These are phyloP conservation scores for Talaromyces amestolkiae DNA, from an alignment of 2,329 filamentous ascomycete species.

Conservation along the genomic window DNA sequence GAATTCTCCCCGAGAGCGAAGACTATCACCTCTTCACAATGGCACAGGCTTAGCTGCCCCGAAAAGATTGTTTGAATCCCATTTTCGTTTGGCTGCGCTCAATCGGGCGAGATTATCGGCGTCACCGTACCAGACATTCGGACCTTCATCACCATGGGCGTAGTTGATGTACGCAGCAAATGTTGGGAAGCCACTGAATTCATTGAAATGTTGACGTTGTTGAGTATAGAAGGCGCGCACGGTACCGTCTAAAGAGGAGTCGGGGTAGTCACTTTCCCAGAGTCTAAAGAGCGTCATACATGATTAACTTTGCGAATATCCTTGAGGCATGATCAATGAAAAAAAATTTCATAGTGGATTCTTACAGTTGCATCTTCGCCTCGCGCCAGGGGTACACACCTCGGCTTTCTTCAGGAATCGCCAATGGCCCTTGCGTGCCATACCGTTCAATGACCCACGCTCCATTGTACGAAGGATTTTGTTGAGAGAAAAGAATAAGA, in stretches of 20 bases:
- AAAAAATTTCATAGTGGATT: background rate
- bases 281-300: background rate
- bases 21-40: background rate
- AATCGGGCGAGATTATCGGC: conserved; percentile 26
- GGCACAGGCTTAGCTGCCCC: conserved; percentile 15
- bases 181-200: conserved; percentile 12
- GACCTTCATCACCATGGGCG: conserved; percentile 30
- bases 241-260: conserved; percentile 11
- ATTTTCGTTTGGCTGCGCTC: conserved; percentile 26
- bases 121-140: conserved; percentile 25
- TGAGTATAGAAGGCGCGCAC: conserved; percentile 12
- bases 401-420: conserved; percentile 2
- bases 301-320: background rate
- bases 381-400: conserved; percentile 17
- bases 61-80: conserved; percentile 30
- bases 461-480: conserved; percentile 10
- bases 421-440: conserved; percentile 14
- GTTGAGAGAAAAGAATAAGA: conserved; percentile 13
- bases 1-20: background rate
- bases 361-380: conserved; percentile 15
- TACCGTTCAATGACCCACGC: conserved; percentile 16
- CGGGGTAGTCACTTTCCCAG: conserved; percentile 13
- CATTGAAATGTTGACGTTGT: conserved; percentile 16
- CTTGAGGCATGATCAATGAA: background rate
- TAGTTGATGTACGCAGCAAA: conserved; percentile 30